phyloP scores from a whole-genome alignment of 495 filamentous ascomycete species.

The Margaritispora aquatica region DNA sequence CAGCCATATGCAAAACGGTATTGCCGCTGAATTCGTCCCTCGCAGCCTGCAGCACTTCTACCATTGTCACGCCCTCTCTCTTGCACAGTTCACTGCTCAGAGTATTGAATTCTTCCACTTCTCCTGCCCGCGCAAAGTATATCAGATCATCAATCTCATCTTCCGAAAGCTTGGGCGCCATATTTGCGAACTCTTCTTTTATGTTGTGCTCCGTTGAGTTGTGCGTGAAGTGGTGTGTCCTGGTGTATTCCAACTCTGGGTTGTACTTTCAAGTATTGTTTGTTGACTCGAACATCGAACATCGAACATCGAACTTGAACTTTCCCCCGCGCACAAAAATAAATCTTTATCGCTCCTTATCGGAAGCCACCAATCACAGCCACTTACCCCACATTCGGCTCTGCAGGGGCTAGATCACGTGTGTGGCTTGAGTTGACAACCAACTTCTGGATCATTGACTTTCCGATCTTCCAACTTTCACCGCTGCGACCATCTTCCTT shows the following conservation, averaged over 20 bases:
- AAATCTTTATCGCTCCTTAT: background rate
- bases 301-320: background rate
- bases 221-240: too few species aligned
- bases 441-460: background rate
- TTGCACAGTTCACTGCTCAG: constrained; percentile 51
- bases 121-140: constrained; percentile 72
- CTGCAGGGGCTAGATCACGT: constrained; percentile 3
- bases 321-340: background rate
- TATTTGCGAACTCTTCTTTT: too few species aligned
- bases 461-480: background rate
- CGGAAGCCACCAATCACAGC: background rate
- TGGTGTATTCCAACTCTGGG: too few species aligned
- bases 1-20: constrained; percentile 75
- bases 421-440: background rate
- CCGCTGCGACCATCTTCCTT: background rate
- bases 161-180: constrained; percentile 50
- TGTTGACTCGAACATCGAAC: constrained; percentile 4
- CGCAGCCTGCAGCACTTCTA: constrained; percentile 55
- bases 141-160: constrained; percentile 86
- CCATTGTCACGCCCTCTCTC: constrained; percentile 43
- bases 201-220: too few species aligned
- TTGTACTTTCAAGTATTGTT: too few species aligned
- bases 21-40: constrained; percentile 68
- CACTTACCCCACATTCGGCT: background rate
- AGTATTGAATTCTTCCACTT: constrained; percentile 59